These are phyloP conservation scores for Pyrenochaeta sp. DNA, from an alignment of 2,329 filamentous ascomycete species.

Conservation along the genomic window DNA sequence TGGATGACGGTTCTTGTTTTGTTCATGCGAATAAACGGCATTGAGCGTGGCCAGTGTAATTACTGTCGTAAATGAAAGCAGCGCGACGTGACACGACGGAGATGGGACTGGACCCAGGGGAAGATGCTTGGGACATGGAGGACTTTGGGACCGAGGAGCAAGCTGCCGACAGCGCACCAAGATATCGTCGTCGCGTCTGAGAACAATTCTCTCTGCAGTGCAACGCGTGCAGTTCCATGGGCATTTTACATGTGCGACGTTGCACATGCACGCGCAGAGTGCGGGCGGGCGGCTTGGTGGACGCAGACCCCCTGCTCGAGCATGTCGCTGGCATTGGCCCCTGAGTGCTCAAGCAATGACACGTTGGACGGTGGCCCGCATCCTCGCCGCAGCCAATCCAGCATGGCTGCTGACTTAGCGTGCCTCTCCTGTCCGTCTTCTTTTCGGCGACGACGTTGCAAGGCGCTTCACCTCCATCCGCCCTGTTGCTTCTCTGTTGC, in stretches of 20 bases:
- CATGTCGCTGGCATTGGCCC: conserved; percentile 14
- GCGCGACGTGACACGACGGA: conserved; percentile 14
- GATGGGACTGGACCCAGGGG: neutral
- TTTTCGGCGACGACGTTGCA: conserved; percentile 25
- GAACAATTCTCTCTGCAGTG: conserved; percentile 10
- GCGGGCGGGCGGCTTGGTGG: too few relatives aligned
- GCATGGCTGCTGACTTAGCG: conserved; percentile 30
- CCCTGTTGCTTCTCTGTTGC: conserved; percentile 27
- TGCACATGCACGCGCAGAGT: too few relatives aligned
- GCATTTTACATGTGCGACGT: too few relatives aligned
- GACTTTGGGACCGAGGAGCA: neutral
- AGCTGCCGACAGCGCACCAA: too few relatives aligned
- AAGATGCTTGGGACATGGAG: neutral
- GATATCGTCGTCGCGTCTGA: too few relatives aligned
- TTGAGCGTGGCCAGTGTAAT: conserved; percentile 12
- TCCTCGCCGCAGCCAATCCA: conserved; percentile 21
- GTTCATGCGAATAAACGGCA: too few relatives aligned
- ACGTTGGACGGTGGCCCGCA: conserved; percentile 11
- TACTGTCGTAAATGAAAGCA: conserved; percentile 14
- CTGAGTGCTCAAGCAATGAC: conserved; percentile 8
- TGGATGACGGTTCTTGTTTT: too few relatives aligned
- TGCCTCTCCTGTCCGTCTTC: conserved; percentile 14
- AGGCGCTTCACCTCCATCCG: conserved; percentile 22
- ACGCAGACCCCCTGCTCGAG: conserved; percentile 1
- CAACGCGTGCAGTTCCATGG: too few relatives aligned